Conservation (phyloP, 1,284 basidiomycete genomes). For the Marasmius fiardii region DNA sequence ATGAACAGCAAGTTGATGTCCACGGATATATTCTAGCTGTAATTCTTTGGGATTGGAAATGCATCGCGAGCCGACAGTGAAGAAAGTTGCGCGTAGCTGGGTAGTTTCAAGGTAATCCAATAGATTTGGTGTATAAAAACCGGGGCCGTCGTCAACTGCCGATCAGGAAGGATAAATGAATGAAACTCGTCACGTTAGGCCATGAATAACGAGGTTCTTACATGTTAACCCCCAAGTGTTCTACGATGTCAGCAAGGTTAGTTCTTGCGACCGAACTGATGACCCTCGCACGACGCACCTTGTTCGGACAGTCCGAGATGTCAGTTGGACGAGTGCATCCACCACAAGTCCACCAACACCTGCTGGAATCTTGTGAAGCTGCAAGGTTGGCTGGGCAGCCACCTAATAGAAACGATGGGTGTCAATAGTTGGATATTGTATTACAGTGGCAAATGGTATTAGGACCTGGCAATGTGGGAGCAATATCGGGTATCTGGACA, state of each 20-base stretch:
- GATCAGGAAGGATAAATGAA: conserved; percentile 21
- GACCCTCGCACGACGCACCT: conserved; percentile 48
- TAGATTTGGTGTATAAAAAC: conserved; percentile 76
- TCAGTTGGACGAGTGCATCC: conserved; percentile 70
- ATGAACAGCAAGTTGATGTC: conserved; percentile 70
- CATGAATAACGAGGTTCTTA: conserved; percentile 8
- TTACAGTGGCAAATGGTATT: conserved; percentile 2
- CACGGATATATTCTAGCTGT: conserved; percentile 69
- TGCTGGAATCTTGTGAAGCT: conserved; percentile 50
- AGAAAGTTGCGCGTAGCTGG: conserved; percentile 82
- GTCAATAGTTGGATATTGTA: conserved; percentile 5
- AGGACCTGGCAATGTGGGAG: conserved; percentile 44
- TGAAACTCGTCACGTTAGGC: background rate
- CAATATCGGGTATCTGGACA: conserved; percentile 50
- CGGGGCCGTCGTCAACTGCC: conserved; percentile 78
- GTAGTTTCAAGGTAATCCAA: conserved; percentile 64
- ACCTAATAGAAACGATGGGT: conserved; percentile 25
- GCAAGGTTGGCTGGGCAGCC: conserved; percentile 63
- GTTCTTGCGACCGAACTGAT: background rate
- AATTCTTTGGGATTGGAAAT: conserved; percentile 29
- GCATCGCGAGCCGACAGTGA: conserved; percentile 78
- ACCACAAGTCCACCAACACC: conserved; percentile 89
- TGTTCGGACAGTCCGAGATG: conserved; percentile 69
- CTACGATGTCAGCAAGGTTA: background rate
- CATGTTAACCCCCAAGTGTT: conserved; percentile 15